Conservation (phyloP, 148 eudicot genomes). For the Amaranthus hypochondriacus region DNA sequence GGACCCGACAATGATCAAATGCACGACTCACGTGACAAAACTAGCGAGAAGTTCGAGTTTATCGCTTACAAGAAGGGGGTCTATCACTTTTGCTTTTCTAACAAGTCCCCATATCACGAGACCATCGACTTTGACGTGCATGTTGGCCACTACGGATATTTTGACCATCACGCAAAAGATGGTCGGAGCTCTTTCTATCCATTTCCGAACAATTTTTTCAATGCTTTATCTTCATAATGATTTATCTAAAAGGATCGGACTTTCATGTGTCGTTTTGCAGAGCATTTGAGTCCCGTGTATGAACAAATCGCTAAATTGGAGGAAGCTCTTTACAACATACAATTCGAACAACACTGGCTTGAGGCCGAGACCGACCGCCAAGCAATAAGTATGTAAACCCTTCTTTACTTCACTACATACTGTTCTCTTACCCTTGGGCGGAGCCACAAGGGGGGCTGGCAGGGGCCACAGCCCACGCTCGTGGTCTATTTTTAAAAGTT, state of each 20-base stretch:
- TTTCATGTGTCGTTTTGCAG: conserved; percentile 31
- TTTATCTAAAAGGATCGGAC: not conserved
- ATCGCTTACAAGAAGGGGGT: conserved; percentile 50
- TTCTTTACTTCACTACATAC: not conserved
- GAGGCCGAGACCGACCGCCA: conserved; percentile 84
- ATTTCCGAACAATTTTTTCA: not conserved
- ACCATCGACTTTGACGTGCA: conserved; percentile 75
- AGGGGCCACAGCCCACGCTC: too few relatives aligned
- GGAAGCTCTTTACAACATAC: conserved; percentile 32
- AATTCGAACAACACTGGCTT: too few relatives aligned
- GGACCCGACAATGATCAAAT: conserved; percentile 61
- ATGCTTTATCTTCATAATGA: not conserved
- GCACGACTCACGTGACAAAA: conserved; percentile 46
- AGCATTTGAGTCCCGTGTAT: conserved; percentile 65
- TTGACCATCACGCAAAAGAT: conserved; percentile 69
- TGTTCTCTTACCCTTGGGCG: too few relatives aligned
- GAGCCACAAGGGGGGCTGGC: too few relatives aligned
- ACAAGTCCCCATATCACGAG: conserved; percentile 76
- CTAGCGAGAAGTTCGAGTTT: conserved; percentile 67
- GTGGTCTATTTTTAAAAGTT: too few relatives aligned
- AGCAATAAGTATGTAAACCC: conserved; percentile 41
- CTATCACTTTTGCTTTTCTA: conserved; percentile 65
- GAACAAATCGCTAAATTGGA: conserved; percentile 66
- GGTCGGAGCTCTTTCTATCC: conserved; percentile 32
- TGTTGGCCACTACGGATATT: conserved; percentile 47